Conservation (phyloP, 1,284 basidiomycete genomes). For the Meira miltonrushii region DNA sequence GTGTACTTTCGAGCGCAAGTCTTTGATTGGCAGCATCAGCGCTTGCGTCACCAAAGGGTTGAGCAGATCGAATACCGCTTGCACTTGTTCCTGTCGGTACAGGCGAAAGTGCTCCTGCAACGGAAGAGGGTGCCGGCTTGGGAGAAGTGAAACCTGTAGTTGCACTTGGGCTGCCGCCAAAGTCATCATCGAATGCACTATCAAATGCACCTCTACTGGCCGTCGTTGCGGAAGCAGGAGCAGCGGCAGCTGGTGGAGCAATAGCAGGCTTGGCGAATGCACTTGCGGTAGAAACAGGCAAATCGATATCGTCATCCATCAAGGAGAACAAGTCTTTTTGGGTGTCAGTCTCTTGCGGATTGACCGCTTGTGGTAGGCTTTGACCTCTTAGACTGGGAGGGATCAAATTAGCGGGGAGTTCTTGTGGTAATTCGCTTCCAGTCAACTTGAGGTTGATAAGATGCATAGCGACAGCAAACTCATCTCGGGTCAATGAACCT, state of each 20-base stretch:
- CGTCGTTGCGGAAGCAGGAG: conserved; percentile 10
- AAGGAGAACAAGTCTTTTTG: conserved; percentile 55
- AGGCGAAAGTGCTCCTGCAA: conserved; percentile 24
- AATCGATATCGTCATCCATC: conserved; percentile 59
- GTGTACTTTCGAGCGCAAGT: conserved; percentile 34
- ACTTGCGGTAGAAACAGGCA: conserved; percentile 36
- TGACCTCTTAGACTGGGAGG: conserved; percentile 69
- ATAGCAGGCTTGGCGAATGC: conserved; percentile 37
- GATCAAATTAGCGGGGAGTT: conserved; percentile 68
- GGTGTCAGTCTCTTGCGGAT: conserved; percentile 45
- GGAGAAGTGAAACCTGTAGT: conserved; percentile 14
- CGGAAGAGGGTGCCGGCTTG: conserved; percentile 22
- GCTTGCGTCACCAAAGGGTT: conserved; percentile 16
- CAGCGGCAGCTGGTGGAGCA: conserved; percentile 57
- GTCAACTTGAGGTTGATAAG: conserved; percentile 82
- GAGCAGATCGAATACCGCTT: conserved; percentile 10
- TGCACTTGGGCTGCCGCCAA: conserved; percentile 29
- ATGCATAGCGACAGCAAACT: conserved; percentile 94
- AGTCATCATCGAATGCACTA: conserved; percentile 44
- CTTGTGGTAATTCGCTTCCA: conserved; percentile 68
- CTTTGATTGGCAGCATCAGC: conserved; percentile 38
- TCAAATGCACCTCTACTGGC: no score
- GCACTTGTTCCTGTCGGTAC: conserved; percentile 17
- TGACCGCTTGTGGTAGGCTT: conserved; percentile 38
- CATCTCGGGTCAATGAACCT: conserved; percentile 79